Base-by-base conservation (phyloP, 164 flowering plant species). In the Brasenia schreberi region DNA sequence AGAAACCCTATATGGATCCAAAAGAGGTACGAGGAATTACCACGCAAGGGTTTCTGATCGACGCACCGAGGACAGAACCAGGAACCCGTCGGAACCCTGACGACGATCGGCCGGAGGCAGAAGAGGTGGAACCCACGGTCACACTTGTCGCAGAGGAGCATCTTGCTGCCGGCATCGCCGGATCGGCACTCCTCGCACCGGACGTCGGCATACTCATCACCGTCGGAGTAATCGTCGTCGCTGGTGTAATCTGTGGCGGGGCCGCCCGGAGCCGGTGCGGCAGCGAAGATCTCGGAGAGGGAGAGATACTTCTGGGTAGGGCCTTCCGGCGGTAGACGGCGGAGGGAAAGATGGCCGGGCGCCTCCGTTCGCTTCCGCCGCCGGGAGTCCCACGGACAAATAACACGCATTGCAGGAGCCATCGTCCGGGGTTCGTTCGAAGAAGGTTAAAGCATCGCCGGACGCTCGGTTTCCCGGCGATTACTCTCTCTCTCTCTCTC, bases 11-110 rank as follows among this genome's bases (percentile, higher is more conserved):
- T 7, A 60, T 60, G 9, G n/a, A 7, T 7, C 9, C 17, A 17
- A 53, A 60, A 65, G 18, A 18, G 27, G 42, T n/a, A 16, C 10
- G 52, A 66, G 67, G 27, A 76, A 80, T 71, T 83, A 86, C 91
- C 77, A 77, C 73, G 72, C 60, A 70, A 75, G 12, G 72, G 75
- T 43, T 67, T 68, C 42, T 67, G 64, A 19, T 72, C 78, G 11
- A 82, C 71, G 75, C 95, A 88, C 17, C 59, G 39, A 64, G 82
- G 77, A 76, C 95, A 88, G 43, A 76, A 63, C 95, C 95, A 88
- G 7, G 82, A 62, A 14, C 89, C 89, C 18, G 70, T 80, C 5
- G 91, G 91, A 52, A 88, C 74, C 4, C 83, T 64, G 6, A 67
- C 86, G 11, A 83, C 80, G 65, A 88, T 79, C 23, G 95, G 95